Conservation (phyloP, 495 filamentous ascomycete genomes). For the Neurospora sp. region DNA sequence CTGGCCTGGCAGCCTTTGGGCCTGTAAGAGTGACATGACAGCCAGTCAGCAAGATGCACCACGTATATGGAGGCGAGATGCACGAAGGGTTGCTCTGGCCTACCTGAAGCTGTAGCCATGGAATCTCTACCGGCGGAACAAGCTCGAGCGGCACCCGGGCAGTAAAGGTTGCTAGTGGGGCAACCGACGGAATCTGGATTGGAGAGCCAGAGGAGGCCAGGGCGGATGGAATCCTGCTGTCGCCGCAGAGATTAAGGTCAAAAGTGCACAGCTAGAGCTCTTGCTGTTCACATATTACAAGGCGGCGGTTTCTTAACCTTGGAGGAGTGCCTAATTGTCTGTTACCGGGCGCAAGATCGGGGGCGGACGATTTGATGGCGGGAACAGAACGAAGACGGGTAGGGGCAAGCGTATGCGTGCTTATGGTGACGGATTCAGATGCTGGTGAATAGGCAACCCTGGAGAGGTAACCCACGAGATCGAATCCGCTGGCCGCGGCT, state of each 20-base stretch:
- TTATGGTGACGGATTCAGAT: not conserved
- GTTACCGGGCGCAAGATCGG: not conserved
- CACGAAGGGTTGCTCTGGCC: not conserved
- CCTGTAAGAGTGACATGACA: conserved; percentile 1
- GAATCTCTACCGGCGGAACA: not conserved
- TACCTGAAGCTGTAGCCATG: conserved; percentile 14
- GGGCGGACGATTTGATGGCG: not conserved
- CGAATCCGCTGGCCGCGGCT: not conserved
- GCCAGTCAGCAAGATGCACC: conserved; percentile 6
- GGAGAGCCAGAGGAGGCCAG: not conserved
- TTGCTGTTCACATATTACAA: not conserved
- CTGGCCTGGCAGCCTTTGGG: conserved; percentile 7
- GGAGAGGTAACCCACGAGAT: not conserved
- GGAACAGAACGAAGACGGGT: not conserved
- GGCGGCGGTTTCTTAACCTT: not conserved
- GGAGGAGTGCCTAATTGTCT: not conserved
- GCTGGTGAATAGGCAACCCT: not conserved
- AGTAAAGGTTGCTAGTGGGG: not conserved
- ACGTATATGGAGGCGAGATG: not conserved
- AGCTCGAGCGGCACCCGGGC: not conserved
- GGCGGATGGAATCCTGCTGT: not conserved
- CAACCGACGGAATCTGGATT: not conserved
- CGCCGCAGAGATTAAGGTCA: not conserved
- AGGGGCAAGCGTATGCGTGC: not conserved
- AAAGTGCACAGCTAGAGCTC: not conserved